These are phyloP conservation scores for Entrophospora sp. DNA, from an alignment of 192 early-diverging fungal genomes.

Conservation along the genomic window DNA sequence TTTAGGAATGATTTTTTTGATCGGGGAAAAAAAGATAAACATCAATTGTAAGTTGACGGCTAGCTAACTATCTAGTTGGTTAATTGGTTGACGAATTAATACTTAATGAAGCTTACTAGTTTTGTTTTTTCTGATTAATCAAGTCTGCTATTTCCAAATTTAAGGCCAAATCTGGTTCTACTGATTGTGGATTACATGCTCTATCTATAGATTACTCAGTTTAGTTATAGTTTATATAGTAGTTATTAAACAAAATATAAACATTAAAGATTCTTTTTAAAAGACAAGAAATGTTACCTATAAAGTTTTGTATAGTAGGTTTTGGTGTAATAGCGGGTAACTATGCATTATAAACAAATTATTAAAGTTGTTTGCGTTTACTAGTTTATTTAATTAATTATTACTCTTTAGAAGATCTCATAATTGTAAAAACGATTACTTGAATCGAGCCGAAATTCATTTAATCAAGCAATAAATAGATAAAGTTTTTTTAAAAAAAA, in stretches of 20 bases:
- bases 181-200: slow-evolving; percentile 62
- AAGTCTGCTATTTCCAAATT: slow-evolving; percentile 95
- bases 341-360: not conserved
- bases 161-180: slow-evolving; percentile 73
- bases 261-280: too few relatives aligned
- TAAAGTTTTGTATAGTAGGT: not conserved
- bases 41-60: too few relatives aligned
- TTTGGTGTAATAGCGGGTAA: not conserved
- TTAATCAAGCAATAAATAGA: too few relatives aligned
- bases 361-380: not conserved
- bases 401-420: not conserved
- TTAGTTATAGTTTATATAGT: not conserved
- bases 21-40: too few relatives aligned
- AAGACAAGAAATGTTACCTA: too few relatives aligned
- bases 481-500: too few relatives aligned
- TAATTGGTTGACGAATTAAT: too few relatives aligned
- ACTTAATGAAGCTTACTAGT: too few relatives aligned
- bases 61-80: not conserved
- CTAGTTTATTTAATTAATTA: not conserved
- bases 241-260: too few relatives aligned
- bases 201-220: slow-evolving; percentile 43
- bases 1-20: not conserved
- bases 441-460: too few relatives aligned
- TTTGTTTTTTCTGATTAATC: slow-evolving; percentile 83
- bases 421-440: too few relatives aligned